Percentiles rank a stretch among this genome's conserved stretches.
Evolutionary conservation across 352 stramenopile species (phyloP).

Genomic region (Globisporangium ultimum): DNA sequence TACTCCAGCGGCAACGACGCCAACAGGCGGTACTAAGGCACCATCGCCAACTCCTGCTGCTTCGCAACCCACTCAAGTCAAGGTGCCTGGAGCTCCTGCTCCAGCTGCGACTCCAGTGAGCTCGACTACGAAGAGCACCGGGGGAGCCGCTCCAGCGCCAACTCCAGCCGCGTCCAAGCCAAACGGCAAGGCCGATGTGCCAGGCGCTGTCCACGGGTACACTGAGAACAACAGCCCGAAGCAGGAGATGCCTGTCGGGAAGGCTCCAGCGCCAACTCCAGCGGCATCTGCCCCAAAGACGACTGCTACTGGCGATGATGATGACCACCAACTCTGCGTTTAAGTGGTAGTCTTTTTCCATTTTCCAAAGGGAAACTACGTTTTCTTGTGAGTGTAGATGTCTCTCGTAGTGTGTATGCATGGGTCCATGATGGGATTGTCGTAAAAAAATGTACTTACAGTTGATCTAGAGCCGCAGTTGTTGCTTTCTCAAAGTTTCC

Average conservation of each 20-base stretch:
- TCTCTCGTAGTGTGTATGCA: too few relatives aligned
- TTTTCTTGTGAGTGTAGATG: too few relatives aligned
- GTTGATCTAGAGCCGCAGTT: too few relatives aligned
- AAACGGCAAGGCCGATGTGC: slow-evolving; percentile 2
- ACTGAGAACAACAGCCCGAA: slow-evolving; percentile 3
- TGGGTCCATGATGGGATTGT: too few relatives aligned
- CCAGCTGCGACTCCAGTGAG: slow-evolving; percentile 4
- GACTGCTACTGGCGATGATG: background rate
- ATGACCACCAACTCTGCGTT: slow-evolving; percentile 14
- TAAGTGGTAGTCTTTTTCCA: background rate
- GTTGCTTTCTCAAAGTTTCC: too few relatives aligned
- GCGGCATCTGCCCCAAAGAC: slow-evolving; percentile 9
- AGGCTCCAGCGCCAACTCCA: slow-evolving; percentile 8
- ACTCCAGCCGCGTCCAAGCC: slow-evolving; percentile 8
- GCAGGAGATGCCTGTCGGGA: slow-evolving; percentile 1
- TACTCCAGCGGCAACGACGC: background rate
- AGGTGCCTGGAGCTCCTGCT: background rate
- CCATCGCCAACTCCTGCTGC: background rate
- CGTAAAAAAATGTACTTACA: too few relatives aligned
- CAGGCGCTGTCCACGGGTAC: slow-evolving; percentile 14
- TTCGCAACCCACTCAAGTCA: too few relatives aligned
- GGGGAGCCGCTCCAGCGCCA: background rate
- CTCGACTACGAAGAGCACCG: background rate
- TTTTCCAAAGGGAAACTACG: too few relatives aligned
- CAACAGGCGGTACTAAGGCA: slow-evolving; percentile 1